A percentile compares a stretch with the other conserved stretches of the same genome.
phyloP scores from a whole-genome alignment of 805 yeast genomes.

The Pichia scutulata region DNA sequence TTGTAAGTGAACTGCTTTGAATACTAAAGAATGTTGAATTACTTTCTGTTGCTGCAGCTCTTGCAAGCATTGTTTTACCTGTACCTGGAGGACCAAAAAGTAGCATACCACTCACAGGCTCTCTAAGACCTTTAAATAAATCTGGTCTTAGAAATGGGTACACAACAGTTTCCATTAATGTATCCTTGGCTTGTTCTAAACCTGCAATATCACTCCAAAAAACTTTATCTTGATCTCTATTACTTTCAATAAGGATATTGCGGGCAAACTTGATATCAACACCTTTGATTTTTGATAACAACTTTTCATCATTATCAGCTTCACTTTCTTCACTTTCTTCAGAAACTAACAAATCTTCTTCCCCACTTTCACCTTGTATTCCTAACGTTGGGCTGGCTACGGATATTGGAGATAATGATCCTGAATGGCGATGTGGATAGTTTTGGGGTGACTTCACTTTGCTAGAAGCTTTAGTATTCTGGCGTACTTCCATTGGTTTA shows the following conservation, averaged over 20 bases:
- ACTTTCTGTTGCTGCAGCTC: conserved; percentile 95
- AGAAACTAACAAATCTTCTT: conserved; percentile 13
- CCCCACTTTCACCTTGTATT: conserved; percentile 20
- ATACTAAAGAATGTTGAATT: conserved; percentile 88
- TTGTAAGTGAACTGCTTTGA: conserved; percentile 82
- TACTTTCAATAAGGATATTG: conserved; percentile 82
- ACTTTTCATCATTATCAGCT: conserved; percentile 24
- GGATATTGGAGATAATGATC: neutral
- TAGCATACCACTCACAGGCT: conserved; percentile 94
- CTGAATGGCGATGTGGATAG: neutral
- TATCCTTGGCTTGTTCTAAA: conserved; percentile 75
- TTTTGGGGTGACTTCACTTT: neutral
- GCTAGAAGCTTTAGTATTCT: neutral
- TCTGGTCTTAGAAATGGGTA: conserved; percentile 95
- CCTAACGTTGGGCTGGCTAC: neutral
- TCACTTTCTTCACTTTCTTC: conserved; percentile 10
- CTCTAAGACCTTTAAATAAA: conserved; percentile 80
- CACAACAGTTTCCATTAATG: conserved; percentile 90
- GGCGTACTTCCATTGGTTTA: conserved; percentile 10
- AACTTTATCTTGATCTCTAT: conserved; percentile 84
- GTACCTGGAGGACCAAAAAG: conserved; percentile 99
- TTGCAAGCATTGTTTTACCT: conserved; percentile 93
- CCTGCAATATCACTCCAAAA: conserved; percentile 97
- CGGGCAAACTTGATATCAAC: conserved; percentile 73
- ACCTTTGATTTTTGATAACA: conserved; percentile 49